These are phyloP conservation scores for Nakaseomyces glabratus DNA, from an alignment of 1,139 yeast species.

Conservation along the genomic window DNA sequence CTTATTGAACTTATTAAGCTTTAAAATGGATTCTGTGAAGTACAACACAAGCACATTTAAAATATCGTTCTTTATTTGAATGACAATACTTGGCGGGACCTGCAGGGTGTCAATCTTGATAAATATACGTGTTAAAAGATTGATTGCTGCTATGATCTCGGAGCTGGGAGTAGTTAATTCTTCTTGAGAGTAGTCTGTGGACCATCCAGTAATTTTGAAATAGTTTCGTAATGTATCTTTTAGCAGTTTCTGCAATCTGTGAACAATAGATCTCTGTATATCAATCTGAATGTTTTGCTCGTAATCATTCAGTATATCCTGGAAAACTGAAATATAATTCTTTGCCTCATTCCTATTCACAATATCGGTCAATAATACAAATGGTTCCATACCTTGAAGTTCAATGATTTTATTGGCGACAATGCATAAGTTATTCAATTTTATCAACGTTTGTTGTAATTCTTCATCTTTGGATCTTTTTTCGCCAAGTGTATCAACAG, in stretches of 20 bases:
- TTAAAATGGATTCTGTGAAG: conserved; percentile 49
- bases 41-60: conserved; percentile 42
- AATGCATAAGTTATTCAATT: conserved; percentile 35
- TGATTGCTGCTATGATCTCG: conserved; percentile 24
- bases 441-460: conserved; percentile 32
- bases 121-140: conserved; percentile 21
- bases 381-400: conserved; percentile 48
- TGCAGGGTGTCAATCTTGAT: conserved; percentile 30
- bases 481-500: conserved; percentile 38
- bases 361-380: conserved; percentile 40
- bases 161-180: conserved; percentile 15
- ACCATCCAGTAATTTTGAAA: conserved; percentile 27
- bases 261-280: conserved; percentile 23
- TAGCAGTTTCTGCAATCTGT: conserved; percentile 25
- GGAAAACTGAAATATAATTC: conserved; percentile 21
- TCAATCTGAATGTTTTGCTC: conserved; percentile 17
- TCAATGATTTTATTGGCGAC: conserved; percentile 49
- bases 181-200: conserved; percentile 7
- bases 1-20: conserved; percentile 47
- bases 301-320: conserved; percentile 20
- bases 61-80: conserved; percentile 33
- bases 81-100: conserved; percentile 21
- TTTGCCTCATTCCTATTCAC: conserved; percentile 32
- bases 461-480: conserved; percentile 34
- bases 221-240: conserved; percentile 26